Percentiles rank a stretch among this genome's conserved stretches.
Conservation (phyloP, 129 eudicot species). For the Artemisia tridentata region DNA sequence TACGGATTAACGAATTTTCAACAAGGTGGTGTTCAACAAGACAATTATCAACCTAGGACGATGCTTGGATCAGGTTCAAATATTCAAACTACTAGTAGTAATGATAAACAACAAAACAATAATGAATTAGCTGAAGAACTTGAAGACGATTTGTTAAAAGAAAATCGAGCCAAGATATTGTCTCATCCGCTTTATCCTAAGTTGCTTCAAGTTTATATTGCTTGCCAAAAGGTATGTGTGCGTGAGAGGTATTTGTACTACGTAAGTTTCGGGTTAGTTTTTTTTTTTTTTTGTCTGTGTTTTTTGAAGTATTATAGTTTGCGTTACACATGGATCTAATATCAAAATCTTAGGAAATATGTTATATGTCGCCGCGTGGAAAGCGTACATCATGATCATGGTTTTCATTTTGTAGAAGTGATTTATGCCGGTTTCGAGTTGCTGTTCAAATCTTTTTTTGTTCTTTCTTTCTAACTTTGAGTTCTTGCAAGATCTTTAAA, state of each 20-base stretch:
- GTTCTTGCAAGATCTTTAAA: too few relatives aligned
- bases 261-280: too few relatives aligned
- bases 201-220: constrained; percentile 50
- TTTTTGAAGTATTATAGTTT: neutral
- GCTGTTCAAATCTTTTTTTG: too few relatives aligned
- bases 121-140: constrained; percentile 31
- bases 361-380: too few relatives aligned
- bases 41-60: neutral
- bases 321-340: too few relatives aligned
- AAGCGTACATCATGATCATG: too few relatives aligned
- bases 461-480: too few relatives aligned
- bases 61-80: constrained; percentile 28
- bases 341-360: too few relatives aligned
- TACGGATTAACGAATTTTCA: constrained; percentile 35
- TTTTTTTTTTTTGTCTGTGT: neutral
- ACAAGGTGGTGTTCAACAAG: neutral
- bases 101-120: neutral
- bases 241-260: neutral
- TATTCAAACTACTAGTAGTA: constrained; percentile 21
- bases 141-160: constrained; percentile 31
- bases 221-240: constrained; percentile 50
- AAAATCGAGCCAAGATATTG: constrained; percentile 44
- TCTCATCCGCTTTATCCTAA: constrained; percentile 59
- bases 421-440: too few relatives aligned
- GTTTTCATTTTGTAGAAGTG: too few relatives aligned